A percentile compares a stretch with the other conserved stretches of the same genome.
phyloP scores from a whole-genome alignment of 2,329 filamentous ascomycete genomes.

The Coniella vitis region DNA sequence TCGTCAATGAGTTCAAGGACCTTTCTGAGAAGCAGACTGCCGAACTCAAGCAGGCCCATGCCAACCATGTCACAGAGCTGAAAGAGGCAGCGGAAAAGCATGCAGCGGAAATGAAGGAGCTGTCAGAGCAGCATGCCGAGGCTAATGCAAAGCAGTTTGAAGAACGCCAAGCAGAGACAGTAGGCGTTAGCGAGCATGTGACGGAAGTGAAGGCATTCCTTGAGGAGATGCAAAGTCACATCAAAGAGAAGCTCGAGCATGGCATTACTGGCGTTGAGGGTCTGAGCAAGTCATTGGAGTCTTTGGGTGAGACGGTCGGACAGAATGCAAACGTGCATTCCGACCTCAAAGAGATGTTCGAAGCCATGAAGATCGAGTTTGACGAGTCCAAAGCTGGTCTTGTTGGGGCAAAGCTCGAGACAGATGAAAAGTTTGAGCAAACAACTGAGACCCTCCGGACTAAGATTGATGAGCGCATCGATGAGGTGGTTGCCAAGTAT shows the following conservation, averaged over 20 bases:
- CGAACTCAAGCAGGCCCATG: conserved; percentile 10
- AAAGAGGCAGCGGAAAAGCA: conserved; percentile 40
- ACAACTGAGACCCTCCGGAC: conserved; percentile 45
- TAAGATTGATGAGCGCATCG: conserved; percentile 60
- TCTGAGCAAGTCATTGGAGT: conserved; percentile 63
- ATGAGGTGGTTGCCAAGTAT: conserved; percentile 77
- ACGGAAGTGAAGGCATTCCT: conserved; percentile 71
- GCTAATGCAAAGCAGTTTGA: conserved; percentile 73
- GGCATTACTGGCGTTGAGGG: conserved; percentile 66
- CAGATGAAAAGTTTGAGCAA: conserved; percentile 67
- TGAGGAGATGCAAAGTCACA: conserved; percentile 68
- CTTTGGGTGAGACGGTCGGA: conserved; percentile 55
- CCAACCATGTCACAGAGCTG: conserved; percentile 9
- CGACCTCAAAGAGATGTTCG: conserved; percentile 66
- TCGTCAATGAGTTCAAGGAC: conserved; percentile 61
- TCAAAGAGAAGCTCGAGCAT: conserved; percentile 71
- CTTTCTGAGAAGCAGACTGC: conserved; percentile 59
- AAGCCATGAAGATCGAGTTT: conserved; percentile 77
- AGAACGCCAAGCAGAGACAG: conserved; percentile 76
- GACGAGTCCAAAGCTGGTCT: conserved; percentile 78
- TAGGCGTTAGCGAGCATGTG: conserved; percentile 70
- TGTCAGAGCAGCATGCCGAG: conserved; percentile 61
- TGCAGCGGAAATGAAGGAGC: conserved; percentile 58
- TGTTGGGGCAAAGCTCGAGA: conserved; percentile 73
- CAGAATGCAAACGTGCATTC: conserved; percentile 50